Conservation (phyloP, 495 filamentous ascomycete species). For the Trichoderma reesei region DNA sequence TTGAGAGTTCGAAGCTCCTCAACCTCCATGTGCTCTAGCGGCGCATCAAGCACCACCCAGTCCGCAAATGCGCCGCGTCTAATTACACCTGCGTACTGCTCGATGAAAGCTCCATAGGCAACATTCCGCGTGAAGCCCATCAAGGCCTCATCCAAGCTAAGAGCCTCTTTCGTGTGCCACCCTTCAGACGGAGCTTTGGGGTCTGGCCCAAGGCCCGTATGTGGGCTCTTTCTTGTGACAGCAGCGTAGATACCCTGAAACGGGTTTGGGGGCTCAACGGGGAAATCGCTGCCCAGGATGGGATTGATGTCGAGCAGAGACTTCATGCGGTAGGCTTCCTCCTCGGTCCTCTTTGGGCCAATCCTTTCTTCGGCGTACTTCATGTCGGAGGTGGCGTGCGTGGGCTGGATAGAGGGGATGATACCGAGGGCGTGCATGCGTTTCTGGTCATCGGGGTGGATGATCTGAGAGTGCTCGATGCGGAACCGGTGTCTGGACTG, state of each 20-base stretch:
- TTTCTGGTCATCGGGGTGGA: slow-evolving; percentile 48
- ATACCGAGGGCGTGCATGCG: slow-evolving; percentile 45
- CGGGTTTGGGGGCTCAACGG: slow-evolving; percentile 51
- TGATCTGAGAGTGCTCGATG: slow-evolving; percentile 58
- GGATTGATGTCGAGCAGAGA: slow-evolving; percentile 35
- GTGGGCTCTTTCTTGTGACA: slow-evolving; percentile 41
- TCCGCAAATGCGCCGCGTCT: slow-evolving; percentile 46
- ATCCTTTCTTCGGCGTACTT: slow-evolving; percentile 47
- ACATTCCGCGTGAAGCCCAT: slow-evolving; percentile 43
- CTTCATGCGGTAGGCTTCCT: slow-evolving; percentile 50
- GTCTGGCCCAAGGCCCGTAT: slow-evolving; percentile 36
- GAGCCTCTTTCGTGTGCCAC: slow-evolving; percentile 44
- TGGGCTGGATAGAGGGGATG: slow-evolving; percentile 57
- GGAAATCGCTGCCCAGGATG: slow-evolving; percentile 54
- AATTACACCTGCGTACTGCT: slow-evolving; percentile 44
- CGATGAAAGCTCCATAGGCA: slow-evolving; percentile 39
- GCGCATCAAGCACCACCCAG: slow-evolving; percentile 51
- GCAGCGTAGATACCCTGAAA: slow-evolving; percentile 56
- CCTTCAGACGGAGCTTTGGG: slow-evolving; percentile 33
- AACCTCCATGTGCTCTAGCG: slow-evolving; percentile 23
- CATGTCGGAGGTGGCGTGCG: slow-evolving; percentile 57
- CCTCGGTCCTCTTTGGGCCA: slow-evolving; percentile 34
- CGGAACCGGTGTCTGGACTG: slow-evolving; percentile 44
- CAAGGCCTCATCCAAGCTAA: slow-evolving; percentile 45
- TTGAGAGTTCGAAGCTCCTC: slow-evolving; percentile 38